These are phyloP conservation scores for Xylariaceae sp. DNA, from an alignment of 2,329 filamentous ascomycete genomes.

Conservation along the genomic window DNA sequence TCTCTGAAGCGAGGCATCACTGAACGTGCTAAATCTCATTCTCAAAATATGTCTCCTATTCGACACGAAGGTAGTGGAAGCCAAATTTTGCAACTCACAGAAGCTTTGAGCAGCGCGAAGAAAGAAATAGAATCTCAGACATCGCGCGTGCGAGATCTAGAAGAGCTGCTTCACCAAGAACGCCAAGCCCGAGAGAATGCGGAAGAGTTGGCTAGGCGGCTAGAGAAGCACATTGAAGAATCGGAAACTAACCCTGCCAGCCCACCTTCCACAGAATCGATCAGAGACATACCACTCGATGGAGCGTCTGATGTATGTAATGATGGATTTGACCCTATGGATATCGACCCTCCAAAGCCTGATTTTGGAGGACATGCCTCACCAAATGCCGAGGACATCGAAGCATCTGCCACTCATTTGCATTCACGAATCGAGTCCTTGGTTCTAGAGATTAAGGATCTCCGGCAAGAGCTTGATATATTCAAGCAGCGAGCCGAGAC, in stretches of 20 bases:
- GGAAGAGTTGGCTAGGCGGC: conserved; percentile 70
- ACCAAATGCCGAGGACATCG: conserved; percentile 33
- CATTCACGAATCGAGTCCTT: conserved; percentile 72
- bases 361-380: conserved; percentile 23
- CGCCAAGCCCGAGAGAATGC: conserved; percentile 75
- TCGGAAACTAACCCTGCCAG: conserved; percentile 40
- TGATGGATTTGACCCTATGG: conserved; percentile 29
- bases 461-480: conserved; percentile 72
- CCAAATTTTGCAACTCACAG: conserved; percentile 78
- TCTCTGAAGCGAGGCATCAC: conserved; percentile 70
- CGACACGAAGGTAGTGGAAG: conserved; percentile 53
- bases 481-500: conserved; percentile 73
- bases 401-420: conserved; percentile 40
- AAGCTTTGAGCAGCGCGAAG: conserved; percentile 77
- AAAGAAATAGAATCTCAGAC: conserved; percentile 83
- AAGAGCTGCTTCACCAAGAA: conserved; percentile 72
- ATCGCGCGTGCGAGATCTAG: conserved; percentile 72
- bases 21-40: conserved; percentile 61
- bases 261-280: conserved; percentile 32
- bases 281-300: conserved; percentile 39
- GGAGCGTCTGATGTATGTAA: conserved; percentile 43
- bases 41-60: conserved; percentile 51
- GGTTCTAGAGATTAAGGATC: conserved; percentile 71
- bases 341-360: conserved; percentile 19
- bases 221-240: conserved; percentile 64